phyloP scores from a whole-genome alignment of 2,329 filamentous ascomycete species.

The Aspergillus calidoustus region DNA sequence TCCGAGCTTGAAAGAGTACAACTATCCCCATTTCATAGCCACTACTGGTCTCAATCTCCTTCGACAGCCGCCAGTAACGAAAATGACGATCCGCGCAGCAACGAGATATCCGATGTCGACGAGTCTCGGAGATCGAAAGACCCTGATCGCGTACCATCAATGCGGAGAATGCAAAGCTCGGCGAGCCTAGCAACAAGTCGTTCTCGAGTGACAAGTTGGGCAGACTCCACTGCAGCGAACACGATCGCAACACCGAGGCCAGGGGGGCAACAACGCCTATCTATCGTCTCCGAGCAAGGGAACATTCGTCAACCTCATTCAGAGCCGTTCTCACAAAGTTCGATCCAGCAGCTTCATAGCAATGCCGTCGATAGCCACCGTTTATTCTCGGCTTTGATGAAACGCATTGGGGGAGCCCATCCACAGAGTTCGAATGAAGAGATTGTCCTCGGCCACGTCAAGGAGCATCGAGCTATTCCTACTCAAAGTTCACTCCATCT shows the following conservation, averaged over 20 bases:
- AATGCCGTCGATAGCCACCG: slow-evolving; percentile 43
- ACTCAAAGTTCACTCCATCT: slow-evolving; percentile 33
- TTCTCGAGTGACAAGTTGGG: slow-evolving; percentile 56
- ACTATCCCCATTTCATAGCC: slow-evolving; percentile 27
- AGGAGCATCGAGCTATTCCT: slow-evolving; percentile 35
- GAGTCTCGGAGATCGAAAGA: background rate
- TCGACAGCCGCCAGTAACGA: slow-evolving; percentile 14
- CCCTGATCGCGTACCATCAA: slow-evolving; percentile 22
- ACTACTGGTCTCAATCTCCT: slow-evolving; percentile 12
- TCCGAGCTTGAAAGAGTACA: slow-evolving; percentile 28
- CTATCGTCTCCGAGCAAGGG: slow-evolving; percentile 50
- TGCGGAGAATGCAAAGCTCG: slow-evolving; percentile 34
- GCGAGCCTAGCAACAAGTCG: slow-evolving; percentile 41
- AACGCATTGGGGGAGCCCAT: slow-evolving; percentile 39
- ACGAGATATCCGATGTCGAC: background rate
- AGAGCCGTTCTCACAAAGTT: slow-evolving; percentile 11
- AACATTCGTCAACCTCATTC: slow-evolving; percentile 23
- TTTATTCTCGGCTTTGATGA: slow-evolving; percentile 50
- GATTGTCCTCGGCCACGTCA: slow-evolving; percentile 35
- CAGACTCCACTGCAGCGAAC: slow-evolving; percentile 50
- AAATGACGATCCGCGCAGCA: slow-evolving; percentile 1
- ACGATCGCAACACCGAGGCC: slow-evolving; percentile 42
- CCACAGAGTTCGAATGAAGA: slow-evolving; percentile 28
- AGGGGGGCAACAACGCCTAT: slow-evolving; percentile 43
- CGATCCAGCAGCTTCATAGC: slow-evolving; percentile 24